Conservation (phyloP, 1,284 basidiomycete species). For the Cryptococcus hybrid region DNA sequence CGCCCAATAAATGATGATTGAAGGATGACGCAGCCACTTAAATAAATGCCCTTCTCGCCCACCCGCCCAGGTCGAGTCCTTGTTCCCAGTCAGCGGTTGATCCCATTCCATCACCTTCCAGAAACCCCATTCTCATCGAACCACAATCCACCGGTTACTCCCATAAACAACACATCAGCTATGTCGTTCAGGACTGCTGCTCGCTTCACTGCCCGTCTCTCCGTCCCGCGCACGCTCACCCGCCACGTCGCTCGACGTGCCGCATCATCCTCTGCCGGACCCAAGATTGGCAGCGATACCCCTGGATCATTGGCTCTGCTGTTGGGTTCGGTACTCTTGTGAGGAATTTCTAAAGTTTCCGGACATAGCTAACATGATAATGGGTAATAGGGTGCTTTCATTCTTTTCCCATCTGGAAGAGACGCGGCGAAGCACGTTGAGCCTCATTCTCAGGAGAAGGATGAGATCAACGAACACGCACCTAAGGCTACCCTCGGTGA, state of each 20-base stretch:
- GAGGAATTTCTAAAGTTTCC: not conserved
- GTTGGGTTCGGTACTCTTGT: conserved; percentile 21
- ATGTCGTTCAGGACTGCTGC: not conserved
- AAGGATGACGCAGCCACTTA: too few species aligned
- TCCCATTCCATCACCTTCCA: too few species aligned
- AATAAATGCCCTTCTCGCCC: too few species aligned
- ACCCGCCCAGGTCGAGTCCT: too few species aligned
- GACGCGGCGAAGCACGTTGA: conserved; percentile 8
- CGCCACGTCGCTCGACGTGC: conserved; percentile 10
- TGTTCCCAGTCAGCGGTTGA: too few species aligned
- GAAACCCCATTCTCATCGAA: not conserved
- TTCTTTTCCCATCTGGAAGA: conserved; percentile 16
- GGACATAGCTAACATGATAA: not conserved
- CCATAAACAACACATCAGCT: too few species aligned
- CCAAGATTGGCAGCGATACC: conserved; percentile 7
- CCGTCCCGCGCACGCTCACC: not conserved
- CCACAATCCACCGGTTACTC: not conserved
- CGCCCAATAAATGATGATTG: too few species aligned
- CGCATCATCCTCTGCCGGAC: conserved; percentile 10
- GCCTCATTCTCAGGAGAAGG: conserved; percentile 6
- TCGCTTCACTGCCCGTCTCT: not conserved
- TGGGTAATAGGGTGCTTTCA: conserved; percentile 15
- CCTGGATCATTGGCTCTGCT: conserved; percentile 20
- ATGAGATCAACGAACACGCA: conserved; percentile 13
- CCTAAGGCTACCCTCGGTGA: conserved; percentile 9